Evolutionary conservation across 495 filamentous ascomycete genomes (phyloP).

Genomic region (Tetracladium marchalianum): DNA sequence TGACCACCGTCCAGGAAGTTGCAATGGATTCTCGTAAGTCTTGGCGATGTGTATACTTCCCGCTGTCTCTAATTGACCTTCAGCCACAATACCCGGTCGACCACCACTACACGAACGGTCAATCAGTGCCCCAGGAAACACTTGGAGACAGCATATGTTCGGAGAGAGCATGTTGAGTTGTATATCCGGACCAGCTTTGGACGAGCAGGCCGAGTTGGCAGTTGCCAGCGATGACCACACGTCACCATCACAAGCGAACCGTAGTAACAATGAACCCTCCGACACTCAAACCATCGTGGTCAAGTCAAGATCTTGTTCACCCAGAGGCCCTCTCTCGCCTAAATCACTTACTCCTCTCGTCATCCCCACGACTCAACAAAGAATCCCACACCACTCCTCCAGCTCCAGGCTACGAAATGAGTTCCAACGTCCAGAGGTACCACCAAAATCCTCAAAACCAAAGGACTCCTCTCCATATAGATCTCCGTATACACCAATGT

Average conservation of each 20-base stretch:
- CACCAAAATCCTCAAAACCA: conserved; percentile 30
- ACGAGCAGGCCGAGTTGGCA: conserved; percentile 21
- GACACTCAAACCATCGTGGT: conserved; percentile 6
- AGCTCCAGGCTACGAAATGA: conserved; percentile 29
- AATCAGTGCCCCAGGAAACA: conserved; percentile 49
- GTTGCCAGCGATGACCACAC: conserved; percentile 2
- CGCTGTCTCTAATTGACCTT: not conserved
- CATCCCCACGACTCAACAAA: conserved; percentile 33
- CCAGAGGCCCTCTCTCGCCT: conserved; percentile 35
- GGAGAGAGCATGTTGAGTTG: conserved; percentile 26
- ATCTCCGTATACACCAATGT: conserved; percentile 31
- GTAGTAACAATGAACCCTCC: conserved; percentile 2
- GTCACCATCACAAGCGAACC: too few relatives aligned
- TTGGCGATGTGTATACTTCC: not conserved
- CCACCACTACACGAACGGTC: conserved; percentile 58
- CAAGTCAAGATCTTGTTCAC: conserved; percentile 16
- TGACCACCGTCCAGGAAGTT: conserved; percentile 58
- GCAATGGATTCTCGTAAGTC: conserved; percentile 67
- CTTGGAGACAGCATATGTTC: conserved; percentile 35
- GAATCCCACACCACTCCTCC: conserved; percentile 28
- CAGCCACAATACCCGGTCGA: conserved; percentile 66
- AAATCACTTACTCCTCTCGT: conserved; percentile 40
- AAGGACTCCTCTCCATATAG: conserved; percentile 10
- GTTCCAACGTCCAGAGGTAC: conserved; percentile 30
- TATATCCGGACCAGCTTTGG: conserved; percentile 22